Evolutionary conservation across 495 filamentous ascomycete genomes (phyloP).

Genomic region (Penicilliopsis zonata): DNA sequence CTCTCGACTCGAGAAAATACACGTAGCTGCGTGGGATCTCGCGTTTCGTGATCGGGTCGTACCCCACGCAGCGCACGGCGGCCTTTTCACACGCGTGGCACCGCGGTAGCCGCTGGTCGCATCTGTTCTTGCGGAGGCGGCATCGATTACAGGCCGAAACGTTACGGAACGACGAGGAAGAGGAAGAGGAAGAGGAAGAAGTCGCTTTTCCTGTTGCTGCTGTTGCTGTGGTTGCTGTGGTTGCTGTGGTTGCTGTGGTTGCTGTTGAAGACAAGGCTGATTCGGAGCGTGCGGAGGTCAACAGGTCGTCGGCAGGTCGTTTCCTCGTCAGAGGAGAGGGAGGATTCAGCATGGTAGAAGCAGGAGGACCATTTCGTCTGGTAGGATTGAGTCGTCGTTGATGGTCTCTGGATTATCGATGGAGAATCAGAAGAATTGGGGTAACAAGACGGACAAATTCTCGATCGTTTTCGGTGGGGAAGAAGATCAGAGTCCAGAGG

Average conservation of each 20-base stretch:
- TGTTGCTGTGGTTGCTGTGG: too few species aligned
- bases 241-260: too few species aligned
- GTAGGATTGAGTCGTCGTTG: too few species aligned
- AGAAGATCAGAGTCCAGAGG: too few species aligned
- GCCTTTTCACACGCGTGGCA: conserved; percentile 90
- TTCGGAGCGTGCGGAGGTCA: conserved; percentile 6
- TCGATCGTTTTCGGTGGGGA: too few species aligned
- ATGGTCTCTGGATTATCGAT: too few species aligned
- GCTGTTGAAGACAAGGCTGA: conserved; percentile 13
- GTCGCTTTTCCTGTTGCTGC: neutral
- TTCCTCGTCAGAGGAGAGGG: too few species aligned
- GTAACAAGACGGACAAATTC: too few species aligned
- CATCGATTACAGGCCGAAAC: conserved; percentile 94
- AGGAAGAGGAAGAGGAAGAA: conserved; percentile 2
- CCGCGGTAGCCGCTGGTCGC: conserved; percentile 81
- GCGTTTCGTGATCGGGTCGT: conserved; percentile 89
- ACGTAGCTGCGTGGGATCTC: conserved; percentile 94
- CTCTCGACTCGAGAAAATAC: conserved; percentile 80
- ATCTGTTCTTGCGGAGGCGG: conserved; percentile 83
- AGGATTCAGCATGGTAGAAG: too few species aligned
- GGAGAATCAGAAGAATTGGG: too few species aligned
- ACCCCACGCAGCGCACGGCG: conserved; percentile 78
- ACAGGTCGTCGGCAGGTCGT: too few species aligned
- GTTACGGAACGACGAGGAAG: conserved; percentile 67
- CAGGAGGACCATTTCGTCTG: too few species aligned